Conservation (phyloP, 306 rosid genomes). For the Dalbergia oliveri region DNA sequence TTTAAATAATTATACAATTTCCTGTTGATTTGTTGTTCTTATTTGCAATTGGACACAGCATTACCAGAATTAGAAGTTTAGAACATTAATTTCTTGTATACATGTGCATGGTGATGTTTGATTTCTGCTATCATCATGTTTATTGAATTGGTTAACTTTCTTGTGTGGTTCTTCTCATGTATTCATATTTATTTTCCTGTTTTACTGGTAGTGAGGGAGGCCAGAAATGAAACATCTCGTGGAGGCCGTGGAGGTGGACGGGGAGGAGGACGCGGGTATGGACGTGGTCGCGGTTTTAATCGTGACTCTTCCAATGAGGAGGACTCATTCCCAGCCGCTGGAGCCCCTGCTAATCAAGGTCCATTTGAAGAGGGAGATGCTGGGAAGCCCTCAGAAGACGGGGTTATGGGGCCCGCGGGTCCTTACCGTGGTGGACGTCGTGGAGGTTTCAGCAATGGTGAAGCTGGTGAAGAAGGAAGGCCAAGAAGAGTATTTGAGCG, state of each 20-base stretch:
- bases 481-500: conserved; percentile 83
- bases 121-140: neutral
- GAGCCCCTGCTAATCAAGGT: conserved; percentile 58
- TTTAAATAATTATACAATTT: neutral
- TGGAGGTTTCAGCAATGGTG: conserved; percentile 81
- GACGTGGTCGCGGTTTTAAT: conserved; percentile 55
- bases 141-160: neutral
- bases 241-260: conserved; percentile 84
- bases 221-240: conserved; percentile 69
- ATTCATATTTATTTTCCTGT: neutral
- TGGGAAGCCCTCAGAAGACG: conserved; percentile 69
- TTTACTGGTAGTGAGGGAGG: conserved; percentile 71
- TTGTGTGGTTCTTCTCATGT: neutral
- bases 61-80: neutral
- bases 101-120: neutral
- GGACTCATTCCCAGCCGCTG: conserved; percentile 50
- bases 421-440: conserved; percentile 81
- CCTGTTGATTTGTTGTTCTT: neutral
- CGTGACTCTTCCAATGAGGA: conserved; percentile 63
- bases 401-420: conserved; percentile 72
- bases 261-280: conserved; percentile 63
- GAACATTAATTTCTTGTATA: neutral
- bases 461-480: conserved; percentile 75
- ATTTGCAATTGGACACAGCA: neutral
- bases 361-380: conserved; percentile 72